Percentiles rank a stretch among this genome's conserved stretches.
Evolutionary conservation across 352 stramenopile species (phyloP).

Genomic region (Aphanomyces cochlioides): DNA sequence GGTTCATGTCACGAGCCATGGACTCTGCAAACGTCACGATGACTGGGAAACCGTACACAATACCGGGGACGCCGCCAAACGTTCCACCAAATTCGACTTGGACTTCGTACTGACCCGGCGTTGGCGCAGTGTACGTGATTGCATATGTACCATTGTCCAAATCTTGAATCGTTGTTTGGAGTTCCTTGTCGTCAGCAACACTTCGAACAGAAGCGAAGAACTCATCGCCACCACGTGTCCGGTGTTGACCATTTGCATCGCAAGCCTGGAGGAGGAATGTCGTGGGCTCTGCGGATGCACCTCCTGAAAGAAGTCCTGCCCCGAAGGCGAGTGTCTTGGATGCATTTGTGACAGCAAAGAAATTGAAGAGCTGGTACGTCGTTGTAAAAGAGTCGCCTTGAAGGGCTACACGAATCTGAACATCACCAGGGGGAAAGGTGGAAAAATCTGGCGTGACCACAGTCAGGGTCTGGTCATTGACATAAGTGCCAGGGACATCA

Average conservation of each 20-base stretch:
- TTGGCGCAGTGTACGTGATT: slow-evolving; percentile 86
- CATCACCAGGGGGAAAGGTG: slow-evolving; percentile 75
- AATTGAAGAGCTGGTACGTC: slow-evolving; percentile 89
- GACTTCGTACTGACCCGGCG: slow-evolving; percentile 80
- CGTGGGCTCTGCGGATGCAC: slow-evolving; percentile 63
- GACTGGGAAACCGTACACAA: slow-evolving; percentile 90
- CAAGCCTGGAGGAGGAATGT: slow-evolving; percentile 82
- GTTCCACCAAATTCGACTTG: slow-evolving; percentile 89
- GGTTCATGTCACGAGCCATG: slow-evolving; percentile 73
- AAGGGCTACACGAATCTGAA: slow-evolving; percentile 88
- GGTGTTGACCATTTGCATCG: slow-evolving; percentile 71
- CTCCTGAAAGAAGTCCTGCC: slow-evolving; percentile 85
- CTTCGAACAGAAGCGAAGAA: slow-evolving; percentile 75
- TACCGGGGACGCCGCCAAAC: slow-evolving; percentile 84
- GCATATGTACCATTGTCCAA: slow-evolving; percentile 91
- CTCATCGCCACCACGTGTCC: slow-evolving; percentile 90
- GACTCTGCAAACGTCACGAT: slow-evolving; percentile 69
- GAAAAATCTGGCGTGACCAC: slow-evolving; percentile 90
- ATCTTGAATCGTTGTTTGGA: slow-evolving; percentile 67
- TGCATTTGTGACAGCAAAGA: slow-evolving; percentile 90
- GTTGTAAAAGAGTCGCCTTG: slow-evolving; percentile 93
- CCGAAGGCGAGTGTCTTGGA: slow-evolving; percentile 90
- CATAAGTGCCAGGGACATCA: slow-evolving; percentile 84
- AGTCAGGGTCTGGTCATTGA: slow-evolving; percentile 85
- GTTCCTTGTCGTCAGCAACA: slow-evolving; percentile 46